A percentile compares a stretch with the other conserved stretches of the same genome.
phyloP scores from a whole-genome alignment of 768 basidiomycete species.

The Phanerochaete sordida region DNA sequence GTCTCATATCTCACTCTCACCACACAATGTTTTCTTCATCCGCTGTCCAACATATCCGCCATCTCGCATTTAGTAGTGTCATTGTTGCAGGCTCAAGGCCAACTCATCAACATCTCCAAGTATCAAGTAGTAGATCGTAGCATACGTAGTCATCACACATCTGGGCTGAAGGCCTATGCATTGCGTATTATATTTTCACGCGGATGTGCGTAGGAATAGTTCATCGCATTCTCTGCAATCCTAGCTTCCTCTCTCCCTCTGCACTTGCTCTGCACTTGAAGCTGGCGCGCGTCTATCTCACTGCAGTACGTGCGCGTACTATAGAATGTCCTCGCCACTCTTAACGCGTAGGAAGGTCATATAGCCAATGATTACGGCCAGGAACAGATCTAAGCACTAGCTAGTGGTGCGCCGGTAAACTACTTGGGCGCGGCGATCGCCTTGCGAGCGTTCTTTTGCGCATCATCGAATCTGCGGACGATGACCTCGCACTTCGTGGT shows the following conservation, averaged over 20 bases:
- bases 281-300: too few species aligned
- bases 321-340: too few species aligned
- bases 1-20: background rate
- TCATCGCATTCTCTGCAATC: background rate
- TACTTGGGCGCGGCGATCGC: constrained; percentile 43
- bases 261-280: too few species aligned
- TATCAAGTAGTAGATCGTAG: constrained; percentile 10
- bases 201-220: constrained; percentile 23
- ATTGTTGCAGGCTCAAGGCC: constrained; percentile 21
- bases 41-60: constrained; percentile 1
- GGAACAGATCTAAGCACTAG: too few species aligned
- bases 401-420: background rate
- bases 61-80: constrained; percentile 12
- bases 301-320: too few species aligned
- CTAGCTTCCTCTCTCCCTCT: background rate
- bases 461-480: constrained; percentile 89
- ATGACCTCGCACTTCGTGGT: constrained; percentile 85
- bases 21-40: background rate
- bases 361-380: too few species aligned
- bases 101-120: constrained; percentile 7
- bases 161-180: constrained; percentile 23
- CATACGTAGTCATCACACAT: constrained; percentile 2
- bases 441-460: constrained; percentile 60
- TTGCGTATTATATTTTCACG: constrained; percentile 24
- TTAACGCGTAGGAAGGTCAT: too few species aligned